Evolutionary conservation across 495 filamentous ascomycete species (phyloP).

Genomic region (Viridothelium virens): DNA sequence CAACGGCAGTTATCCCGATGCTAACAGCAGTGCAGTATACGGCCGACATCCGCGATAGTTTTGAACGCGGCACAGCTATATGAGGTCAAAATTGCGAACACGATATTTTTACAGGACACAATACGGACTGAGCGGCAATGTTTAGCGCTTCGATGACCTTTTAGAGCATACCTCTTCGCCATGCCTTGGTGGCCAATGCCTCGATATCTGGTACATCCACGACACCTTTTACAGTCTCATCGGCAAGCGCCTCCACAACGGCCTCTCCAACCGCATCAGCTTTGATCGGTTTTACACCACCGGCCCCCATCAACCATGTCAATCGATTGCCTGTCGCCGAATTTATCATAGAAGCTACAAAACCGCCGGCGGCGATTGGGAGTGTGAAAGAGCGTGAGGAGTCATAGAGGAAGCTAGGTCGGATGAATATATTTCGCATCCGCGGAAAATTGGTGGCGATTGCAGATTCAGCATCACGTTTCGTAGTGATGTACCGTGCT

Average conservation of each 20-base stretch:
- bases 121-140: not conserved
- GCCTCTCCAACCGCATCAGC: conserved; percentile 74
- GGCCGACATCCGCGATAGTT: conserved; percentile 91
- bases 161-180: conserved; percentile 38
- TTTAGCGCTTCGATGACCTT: not conserved
- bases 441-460: conserved; percentile 63
- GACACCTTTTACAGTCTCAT: conserved; percentile 32
- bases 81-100: conserved; percentile 31
- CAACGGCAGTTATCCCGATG: not conserved
- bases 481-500: conserved; percentile 78
- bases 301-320: conserved; percentile 65
- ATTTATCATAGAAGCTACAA: conserved; percentile 54
- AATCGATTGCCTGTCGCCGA: conserved; percentile 63
- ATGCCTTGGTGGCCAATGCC: conserved; percentile 32
- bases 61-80: conserved; percentile 91
- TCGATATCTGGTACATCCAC: conserved; percentile 38
- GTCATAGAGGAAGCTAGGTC: conserved; percentile 87
- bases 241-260: conserved; percentile 36
- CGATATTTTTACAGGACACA: not conserved
- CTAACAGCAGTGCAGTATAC: conserved; percentile 53
- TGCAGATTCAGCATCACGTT: conserved; percentile 77
- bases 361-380: conserved; percentile 66
- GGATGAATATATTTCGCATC: conserved; percentile 73
- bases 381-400: conserved; percentile 71
- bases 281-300: conserved; percentile 75